Evolutionary conservation across 78 protist species (phyloP).

Genomic region (Paratrimastix pyriformis): DNA sequence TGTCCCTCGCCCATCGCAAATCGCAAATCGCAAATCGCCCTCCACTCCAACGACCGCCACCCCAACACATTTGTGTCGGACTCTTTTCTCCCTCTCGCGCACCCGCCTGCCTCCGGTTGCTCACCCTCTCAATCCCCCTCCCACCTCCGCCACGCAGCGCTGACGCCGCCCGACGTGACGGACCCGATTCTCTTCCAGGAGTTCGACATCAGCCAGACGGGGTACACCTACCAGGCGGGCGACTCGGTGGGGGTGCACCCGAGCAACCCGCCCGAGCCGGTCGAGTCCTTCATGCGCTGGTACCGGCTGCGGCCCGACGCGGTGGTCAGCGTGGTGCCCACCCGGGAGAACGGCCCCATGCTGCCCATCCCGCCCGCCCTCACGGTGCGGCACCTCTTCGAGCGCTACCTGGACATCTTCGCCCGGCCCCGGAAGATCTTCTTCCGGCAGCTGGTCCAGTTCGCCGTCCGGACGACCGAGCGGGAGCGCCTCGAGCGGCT

Average conservation of each 20-base stretch:
- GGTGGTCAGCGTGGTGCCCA: background rate
- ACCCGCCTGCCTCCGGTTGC: too few species aligned
- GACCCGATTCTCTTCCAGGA: too few species aligned
- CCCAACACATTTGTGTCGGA: too few species aligned
- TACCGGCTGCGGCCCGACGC: background rate
- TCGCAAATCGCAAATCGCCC: background rate
- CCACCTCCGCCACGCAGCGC: too few species aligned
- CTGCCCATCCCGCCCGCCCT: background rate
- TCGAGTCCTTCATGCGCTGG: background rate
- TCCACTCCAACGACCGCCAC: too few species aligned
- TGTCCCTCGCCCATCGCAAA: background rate
- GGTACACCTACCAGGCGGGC: conserved; percentile 7
- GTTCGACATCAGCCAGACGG: background rate
- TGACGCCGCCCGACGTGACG: too few species aligned
- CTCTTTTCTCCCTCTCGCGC: too few species aligned
- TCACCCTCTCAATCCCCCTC: too few species aligned
- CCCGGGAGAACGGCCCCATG: background rate
- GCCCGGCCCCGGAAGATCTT: background rate
- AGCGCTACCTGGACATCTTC: conserved; percentile 13
- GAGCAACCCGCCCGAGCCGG: background rate
- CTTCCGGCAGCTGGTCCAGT: conserved; percentile 15
- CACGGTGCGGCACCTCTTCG: background rate
- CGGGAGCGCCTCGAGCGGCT: background rate
- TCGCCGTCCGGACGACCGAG: background rate
- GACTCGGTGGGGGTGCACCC: background rate